Conservation (phyloP, 495 filamentous ascomycete genomes). For the Cladorrhinum samala region DNA sequence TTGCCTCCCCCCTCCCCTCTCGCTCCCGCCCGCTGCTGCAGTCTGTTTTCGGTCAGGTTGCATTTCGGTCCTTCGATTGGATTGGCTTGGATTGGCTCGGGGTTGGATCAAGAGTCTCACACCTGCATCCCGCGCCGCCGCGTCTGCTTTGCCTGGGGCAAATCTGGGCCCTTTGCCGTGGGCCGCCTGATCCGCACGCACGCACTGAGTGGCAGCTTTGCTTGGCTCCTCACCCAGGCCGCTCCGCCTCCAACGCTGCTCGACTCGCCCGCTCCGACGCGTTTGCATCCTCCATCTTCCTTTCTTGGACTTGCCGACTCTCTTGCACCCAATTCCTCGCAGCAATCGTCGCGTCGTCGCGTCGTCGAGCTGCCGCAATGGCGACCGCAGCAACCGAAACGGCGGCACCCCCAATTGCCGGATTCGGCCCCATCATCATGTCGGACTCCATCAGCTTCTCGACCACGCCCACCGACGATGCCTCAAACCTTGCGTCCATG, state of each 20-base stretch:
- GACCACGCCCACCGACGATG: constrained; percentile 30
- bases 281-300: not conserved
- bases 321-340: not conserved
- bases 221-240: not conserved
- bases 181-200: not conserved
- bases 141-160: constrained; percentile 6
- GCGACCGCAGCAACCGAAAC: not conserved
- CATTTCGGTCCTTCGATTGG: not conserved
- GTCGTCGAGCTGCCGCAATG: not conserved
- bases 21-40: not conserved
- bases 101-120: too few relatives aligned
- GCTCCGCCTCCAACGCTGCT: not conserved
- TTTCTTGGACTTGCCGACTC: not conserved
- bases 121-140: not conserved
- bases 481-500: constrained; percentile 39
- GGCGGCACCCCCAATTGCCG: not conserved
- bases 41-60: not conserved
- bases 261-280: not conserved
- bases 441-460: constrained; percentile 26
- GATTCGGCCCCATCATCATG: constrained; percentile 18
- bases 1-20: not conserved
- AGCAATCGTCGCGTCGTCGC: not conserved
- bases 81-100: not conserved
- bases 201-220: too few relatives aligned
- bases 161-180: not conserved